These are phyloP conservation scores for Lasiosphaeriaceae sp. DNA, from an alignment of 495 filamentous ascomycete species.

Conservation along the genomic window DNA sequence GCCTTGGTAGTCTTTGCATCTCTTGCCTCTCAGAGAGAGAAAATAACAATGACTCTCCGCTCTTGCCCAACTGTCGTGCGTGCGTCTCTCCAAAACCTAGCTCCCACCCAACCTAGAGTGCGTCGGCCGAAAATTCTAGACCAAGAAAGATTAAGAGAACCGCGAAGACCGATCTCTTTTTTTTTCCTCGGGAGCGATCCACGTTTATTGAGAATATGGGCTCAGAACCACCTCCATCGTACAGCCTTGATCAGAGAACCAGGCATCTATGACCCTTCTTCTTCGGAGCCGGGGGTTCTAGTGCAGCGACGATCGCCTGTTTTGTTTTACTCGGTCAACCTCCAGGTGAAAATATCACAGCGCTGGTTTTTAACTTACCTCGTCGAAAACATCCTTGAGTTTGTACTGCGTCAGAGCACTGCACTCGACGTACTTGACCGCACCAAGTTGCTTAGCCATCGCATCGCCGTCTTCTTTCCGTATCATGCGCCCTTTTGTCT, in stretches of 20 bases:
- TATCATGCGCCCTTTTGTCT: conserved; percentile 93
- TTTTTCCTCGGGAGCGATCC: not conserved
- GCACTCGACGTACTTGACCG: conserved; percentile 98
- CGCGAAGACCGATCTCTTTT: not conserved
- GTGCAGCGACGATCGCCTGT: conserved; percentile 83
- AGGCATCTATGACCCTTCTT: conserved; percentile 53
- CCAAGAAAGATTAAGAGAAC: not conserved
- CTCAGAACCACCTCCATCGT: not conserved
- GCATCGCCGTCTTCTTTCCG: conserved; percentile 86
- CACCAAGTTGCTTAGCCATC: conserved; percentile 94
- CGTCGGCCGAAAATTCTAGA: not conserved
- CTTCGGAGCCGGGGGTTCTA: conserved; percentile 78
- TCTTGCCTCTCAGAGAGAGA: no score
- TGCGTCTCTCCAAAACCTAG: no score
- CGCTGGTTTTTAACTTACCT: conserved; percentile 57
- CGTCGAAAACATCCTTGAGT: conserved; percentile 98
- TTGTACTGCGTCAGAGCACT: conserved; percentile 97
- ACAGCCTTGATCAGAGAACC: conserved; percentile 40
- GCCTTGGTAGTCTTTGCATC: no score
- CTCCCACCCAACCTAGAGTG: not conserved
- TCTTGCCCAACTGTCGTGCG: no score
- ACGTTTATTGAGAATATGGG: conserved; percentile 4
- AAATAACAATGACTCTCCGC: no score
- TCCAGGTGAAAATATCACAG: not conserved
- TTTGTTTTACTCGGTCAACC: not conserved